Evolutionary conservation across 2,329 filamentous ascomycete genomes (phyloP), one percentile per base, ranked within the genome.

Genomic region (Botryotinia convoluta): DNA sequence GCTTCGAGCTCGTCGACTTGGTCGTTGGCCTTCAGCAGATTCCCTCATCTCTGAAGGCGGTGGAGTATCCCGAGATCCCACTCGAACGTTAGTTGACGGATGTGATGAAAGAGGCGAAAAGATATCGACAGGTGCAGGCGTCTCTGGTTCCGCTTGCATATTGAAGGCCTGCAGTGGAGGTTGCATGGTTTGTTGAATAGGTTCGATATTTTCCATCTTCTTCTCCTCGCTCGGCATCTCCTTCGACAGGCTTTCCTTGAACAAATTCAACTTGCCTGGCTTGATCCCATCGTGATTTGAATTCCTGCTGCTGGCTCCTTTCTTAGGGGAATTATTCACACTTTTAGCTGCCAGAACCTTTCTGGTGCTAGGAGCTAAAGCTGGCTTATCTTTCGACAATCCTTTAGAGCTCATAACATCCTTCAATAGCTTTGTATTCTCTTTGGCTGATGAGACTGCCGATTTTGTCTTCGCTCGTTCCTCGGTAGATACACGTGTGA

Each of bases 1-100:
- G 18, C 88, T 84, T 78, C 91, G 86, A 65, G 89, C 88, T 76
- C 93, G 88, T 76, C 93, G 86, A 77, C 90, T 91, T 35, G 89
- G 88, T 62, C 93, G 87, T 42, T 88, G 85, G 42, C 87, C 87
- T 77, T 91, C 87, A 68, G 87, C 86, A 51, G 82, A 85, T 12
- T 82, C 83, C 12, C 86, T 87, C 51, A 91, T 86, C 76, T 90
- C 87, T 26, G 84, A 81, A 7, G 89, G 89, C 7, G 89, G 89
- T 4, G 89, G 89, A 0, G 89, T 90, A 77, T 89, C 89, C 72
- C 84, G 81, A 74, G 78, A 80, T 44, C 79, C 76, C 22, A 51
- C 62, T 37, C 76, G 75, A 26, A 74, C 72, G 9, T 51, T 57
- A 29, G 81, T 78, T n/a, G 81, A 81, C 37, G 83, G 84, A 59